phyloP scores from a whole-genome alignment of 2,329 filamentous ascomycete species.

The Cercospora sojina region DNA sequence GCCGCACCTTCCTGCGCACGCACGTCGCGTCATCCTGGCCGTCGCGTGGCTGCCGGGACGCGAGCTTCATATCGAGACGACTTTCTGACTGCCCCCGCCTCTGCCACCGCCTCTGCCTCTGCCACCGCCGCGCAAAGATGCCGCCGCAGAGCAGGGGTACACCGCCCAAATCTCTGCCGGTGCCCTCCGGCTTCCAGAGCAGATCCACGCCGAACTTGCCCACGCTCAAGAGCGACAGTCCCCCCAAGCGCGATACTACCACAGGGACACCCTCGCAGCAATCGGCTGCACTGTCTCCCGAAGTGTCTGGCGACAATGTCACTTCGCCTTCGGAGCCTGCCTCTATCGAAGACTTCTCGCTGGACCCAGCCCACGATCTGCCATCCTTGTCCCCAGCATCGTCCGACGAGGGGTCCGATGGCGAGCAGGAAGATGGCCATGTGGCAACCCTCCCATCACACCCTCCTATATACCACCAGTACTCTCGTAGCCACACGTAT shows the following conservation, averaged over 20 bases:
- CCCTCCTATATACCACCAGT: constrained; percentile 45
- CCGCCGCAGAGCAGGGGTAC: constrained; percentile 46
- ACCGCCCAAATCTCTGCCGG: constrained; percentile 27
- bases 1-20: too few species aligned
- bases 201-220: constrained; percentile 50
- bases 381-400: constrained; percentile 33
- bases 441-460: constrained; percentile 33
- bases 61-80: not conserved
- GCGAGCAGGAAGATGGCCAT: constrained; percentile 35
- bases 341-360: constrained; percentile 42
- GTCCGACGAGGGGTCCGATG: constrained; percentile 29
- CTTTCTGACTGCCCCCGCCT: not conserved
- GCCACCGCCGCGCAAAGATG: not conserved
- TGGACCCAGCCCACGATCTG: constrained; percentile 32
- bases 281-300: constrained; percentile 18
- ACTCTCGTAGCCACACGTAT: constrained; percentile 48
- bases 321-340: constrained; percentile 42
- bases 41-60: not conserved
- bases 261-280: constrained; percentile 20
- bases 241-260: constrained; percentile 25
- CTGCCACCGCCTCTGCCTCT: not conserved
- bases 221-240: constrained; percentile 38
- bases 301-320: constrained; percentile 30
- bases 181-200: constrained; percentile 46
- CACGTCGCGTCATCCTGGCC: not conserved